Evolutionary conservation across 2,329 filamentous ascomycete species (phyloP).

Genomic region (Chrysosporium queenslandicum): DNA sequence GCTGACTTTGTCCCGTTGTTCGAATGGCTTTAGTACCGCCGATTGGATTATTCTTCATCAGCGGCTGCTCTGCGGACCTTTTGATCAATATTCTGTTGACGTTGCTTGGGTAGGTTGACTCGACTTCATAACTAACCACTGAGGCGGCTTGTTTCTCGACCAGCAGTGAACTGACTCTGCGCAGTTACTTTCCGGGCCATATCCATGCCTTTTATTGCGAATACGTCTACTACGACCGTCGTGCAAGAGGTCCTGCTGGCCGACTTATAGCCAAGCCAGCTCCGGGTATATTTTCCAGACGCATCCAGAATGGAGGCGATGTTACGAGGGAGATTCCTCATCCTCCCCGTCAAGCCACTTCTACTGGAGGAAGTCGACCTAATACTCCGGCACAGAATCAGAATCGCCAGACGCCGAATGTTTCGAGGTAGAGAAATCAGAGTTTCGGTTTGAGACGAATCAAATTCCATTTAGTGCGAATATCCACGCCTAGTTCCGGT

Average conservation of each 20-base stretch:
- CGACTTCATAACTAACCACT: too few species aligned
- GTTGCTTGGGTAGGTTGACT: constrained; percentile 50
- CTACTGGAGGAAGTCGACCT: background rate
- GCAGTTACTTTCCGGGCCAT: constrained; percentile 63
- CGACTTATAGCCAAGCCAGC: constrained; percentile 21
- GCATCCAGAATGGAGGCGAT: constrained; percentile 32
- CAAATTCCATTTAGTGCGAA: background rate
- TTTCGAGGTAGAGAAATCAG: background rate
- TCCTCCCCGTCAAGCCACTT: constrained; percentile 2
- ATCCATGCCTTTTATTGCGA: constrained; percentile 73
- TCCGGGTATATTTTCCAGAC: constrained; percentile 34
- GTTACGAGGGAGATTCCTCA: constrained; percentile 19
- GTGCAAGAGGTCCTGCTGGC: constrained; percentile 21
- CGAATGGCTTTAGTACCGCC: constrained; percentile 64
- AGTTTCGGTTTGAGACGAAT: background rate
- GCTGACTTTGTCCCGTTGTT: too few species aligned
- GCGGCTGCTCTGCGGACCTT: constrained; percentile 56
- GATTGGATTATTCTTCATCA: constrained; percentile 52
- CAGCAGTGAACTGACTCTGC: background rate
- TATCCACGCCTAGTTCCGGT: background rate
- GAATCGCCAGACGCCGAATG: background rate
- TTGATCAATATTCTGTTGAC: constrained; percentile 59
- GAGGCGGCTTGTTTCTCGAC: too few species aligned
- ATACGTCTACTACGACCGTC: constrained; percentile 71
- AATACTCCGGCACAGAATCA: constrained; percentile 8